Evolutionary conservation across 208 protist genomes (phyloP), one percentile per base, ranked within the genome.

Genomic region (Crithidia acanthocephali): DNA sequence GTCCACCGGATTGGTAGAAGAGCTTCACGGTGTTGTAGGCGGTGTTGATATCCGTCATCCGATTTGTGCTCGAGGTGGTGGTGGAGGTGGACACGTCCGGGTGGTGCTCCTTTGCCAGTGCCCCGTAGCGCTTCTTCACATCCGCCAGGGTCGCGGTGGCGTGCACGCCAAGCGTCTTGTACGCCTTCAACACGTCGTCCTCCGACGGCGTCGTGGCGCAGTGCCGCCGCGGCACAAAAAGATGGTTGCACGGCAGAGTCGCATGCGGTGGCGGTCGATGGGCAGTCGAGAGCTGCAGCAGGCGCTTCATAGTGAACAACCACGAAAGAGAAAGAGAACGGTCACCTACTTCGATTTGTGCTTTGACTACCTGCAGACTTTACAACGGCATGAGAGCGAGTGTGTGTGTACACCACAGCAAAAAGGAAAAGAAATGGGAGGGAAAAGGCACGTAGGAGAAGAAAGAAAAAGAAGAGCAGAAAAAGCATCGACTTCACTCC

Each of bases 31-130:
- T 92, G 28, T 80, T 85, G 75, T 96, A 96, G 20, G 91, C 91
- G 50, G 82, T 75, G 74, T 96, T 96, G 58, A 96, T 96, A 67
- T 92, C 84, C 13, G 85, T 85, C 91, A 96, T 96, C 22, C 80
- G 81, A 30, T 53, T 81, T 1, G 76, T 84, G 62, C 65, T 72
- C n/a, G 72, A 72, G 5, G 25, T 20, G 22, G 37, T 42, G 25
- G 63, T 70, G 42, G 57, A 74, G 22, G 53, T 72, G 20, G 84
- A 77, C 9, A 96, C 86, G 58, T 97, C 93, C 1, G 93, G 93
- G 80, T 97, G 93, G 64, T 97, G 90, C 70, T 92, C 69, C 76
- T 95, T 97, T 15, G 90, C 93, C 15, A 97, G 81, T 32, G 84
- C 80, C 3, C 92, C 74, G 61, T 96, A 97, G 25, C 80, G 74